Conservation (phyloP, 2,329 filamentous ascomycete genomes). For the Anthostomella pinea region DNA sequence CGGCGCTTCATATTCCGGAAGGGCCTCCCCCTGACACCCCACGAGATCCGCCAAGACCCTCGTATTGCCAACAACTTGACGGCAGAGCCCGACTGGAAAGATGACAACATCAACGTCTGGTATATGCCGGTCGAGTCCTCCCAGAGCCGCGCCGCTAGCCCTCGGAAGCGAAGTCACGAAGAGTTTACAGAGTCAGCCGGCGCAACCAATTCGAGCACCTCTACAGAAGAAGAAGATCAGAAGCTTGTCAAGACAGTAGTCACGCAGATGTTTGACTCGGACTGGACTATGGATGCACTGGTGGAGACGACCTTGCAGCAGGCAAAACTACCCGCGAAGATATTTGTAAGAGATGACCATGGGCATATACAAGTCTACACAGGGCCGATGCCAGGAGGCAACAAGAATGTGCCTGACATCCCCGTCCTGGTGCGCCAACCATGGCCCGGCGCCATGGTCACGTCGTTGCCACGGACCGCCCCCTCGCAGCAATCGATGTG, state of each 20-base stretch:
- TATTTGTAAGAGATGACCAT: slow-evolving; percentile 66
- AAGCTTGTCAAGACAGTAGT: slow-evolving; percentile 60
- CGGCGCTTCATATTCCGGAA: slow-evolving; percentile 84
- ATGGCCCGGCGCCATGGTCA: slow-evolving; percentile 70
- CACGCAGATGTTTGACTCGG: slow-evolving; percentile 75
- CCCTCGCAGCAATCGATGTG: slow-evolving; percentile 70
- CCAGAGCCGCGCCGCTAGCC: slow-evolving; percentile 18
- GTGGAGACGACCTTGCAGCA: slow-evolving; percentile 63
- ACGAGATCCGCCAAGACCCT: slow-evolving; percentile 60
- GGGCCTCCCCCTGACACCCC: slow-evolving; percentile 67
- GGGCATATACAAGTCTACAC: slow-evolving; percentile 67
- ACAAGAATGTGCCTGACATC: slow-evolving; percentile 55
- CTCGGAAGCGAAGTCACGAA: slow-evolving; percentile 40
- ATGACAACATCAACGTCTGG: slow-evolving; percentile 81
- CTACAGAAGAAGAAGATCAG: slow-evolving; percentile 40
- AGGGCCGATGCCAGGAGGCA: slow-evolving; percentile 60
- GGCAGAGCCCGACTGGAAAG: slow-evolving; percentile 66
- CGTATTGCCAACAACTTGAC: slow-evolving; percentile 41
- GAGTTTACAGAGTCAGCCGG: slow-evolving; percentile 36
- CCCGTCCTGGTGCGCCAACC: slow-evolving; percentile 71
- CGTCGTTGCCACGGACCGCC: slow-evolving; percentile 64
- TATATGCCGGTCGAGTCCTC: slow-evolving; percentile 59
- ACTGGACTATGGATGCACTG: slow-evolving; percentile 70
- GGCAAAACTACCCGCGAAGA: slow-evolving; percentile 63
- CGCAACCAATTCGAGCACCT: slow-evolving; percentile 6